A percentile compares a stretch with the other conserved stretches of the same genome.
Evolutionary conservation across 2,329 filamentous ascomycete genomes (phyloP).

Genomic region (Penicillium sp.): DNA sequence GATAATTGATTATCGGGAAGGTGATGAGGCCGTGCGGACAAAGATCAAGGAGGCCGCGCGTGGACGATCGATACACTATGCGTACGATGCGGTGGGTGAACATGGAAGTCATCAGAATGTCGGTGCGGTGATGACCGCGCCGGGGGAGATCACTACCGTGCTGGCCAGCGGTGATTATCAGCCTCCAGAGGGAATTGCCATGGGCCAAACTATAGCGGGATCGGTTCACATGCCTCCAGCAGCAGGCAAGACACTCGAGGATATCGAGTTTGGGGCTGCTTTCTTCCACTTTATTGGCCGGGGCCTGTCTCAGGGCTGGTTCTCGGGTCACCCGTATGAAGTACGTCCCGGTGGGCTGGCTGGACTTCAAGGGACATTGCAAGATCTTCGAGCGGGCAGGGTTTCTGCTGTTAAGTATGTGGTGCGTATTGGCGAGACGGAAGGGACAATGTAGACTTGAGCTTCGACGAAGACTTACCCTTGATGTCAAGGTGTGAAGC

Average conservation of each 20-base stretch:
- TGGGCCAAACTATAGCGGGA: conserved; percentile 38
- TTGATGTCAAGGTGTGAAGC: too few species aligned
- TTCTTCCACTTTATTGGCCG: conserved; percentile 47
- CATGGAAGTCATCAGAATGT: conserved; percentile 50
- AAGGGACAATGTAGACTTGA: conserved; percentile 9
- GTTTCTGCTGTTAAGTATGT: conserved; percentile 66
- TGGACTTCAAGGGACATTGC: conserved; percentile 54
- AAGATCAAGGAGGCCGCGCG: conserved; percentile 37
- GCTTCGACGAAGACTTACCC: background rate
- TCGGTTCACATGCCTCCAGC: conserved; percentile 23
- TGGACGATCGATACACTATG: conserved; percentile 47
- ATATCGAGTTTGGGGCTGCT: conserved; percentile 47
- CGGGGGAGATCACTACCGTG: conserved; percentile 41
- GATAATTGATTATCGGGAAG: conserved; percentile 60
- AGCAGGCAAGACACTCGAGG: conserved; percentile 23
- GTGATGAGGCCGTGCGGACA: conserved; percentile 53
- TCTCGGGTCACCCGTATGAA: conserved; percentile 51
- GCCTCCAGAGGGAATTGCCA: conserved; percentile 38
- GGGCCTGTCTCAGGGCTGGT: conserved; percentile 51
- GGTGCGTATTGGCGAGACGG: conserved; percentile 54
- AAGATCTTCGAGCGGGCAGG: conserved; percentile 58
- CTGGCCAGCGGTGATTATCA: conserved; percentile 46
- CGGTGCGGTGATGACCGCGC: conserved; percentile 42
- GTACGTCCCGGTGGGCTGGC: conserved; percentile 53
- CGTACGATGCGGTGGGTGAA: conserved; percentile 59